phyloP scores from a whole-genome alignment of 495 filamentous ascomycete species.

The Letharia lupina region DNA sequence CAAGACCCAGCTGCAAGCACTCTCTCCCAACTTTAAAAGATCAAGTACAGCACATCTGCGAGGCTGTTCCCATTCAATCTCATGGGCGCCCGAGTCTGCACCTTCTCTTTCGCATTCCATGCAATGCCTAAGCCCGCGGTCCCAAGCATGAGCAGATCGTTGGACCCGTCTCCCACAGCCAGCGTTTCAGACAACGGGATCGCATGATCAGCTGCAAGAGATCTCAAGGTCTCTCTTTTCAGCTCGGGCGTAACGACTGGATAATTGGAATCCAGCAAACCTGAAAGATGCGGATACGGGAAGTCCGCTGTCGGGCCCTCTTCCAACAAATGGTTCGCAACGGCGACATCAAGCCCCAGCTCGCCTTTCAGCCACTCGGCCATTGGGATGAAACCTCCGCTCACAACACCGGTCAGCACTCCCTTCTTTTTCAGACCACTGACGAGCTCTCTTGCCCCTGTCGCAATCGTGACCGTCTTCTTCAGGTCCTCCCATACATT shows the following conservation, averaged over 20 bases:
- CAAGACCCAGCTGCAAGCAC: background rate
- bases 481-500: slow-evolving; percentile 75
- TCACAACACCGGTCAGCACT: slow-evolving; percentile 78
- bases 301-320: slow-evolving; percentile 2
- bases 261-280: slow-evolving; percentile 57
- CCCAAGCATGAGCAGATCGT: slow-evolving; percentile 88
- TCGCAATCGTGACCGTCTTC: slow-evolving; percentile 64
- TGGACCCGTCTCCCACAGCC: slow-evolving; percentile 88
- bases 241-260: slow-evolving; percentile 74
- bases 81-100: slow-evolving; percentile 77
- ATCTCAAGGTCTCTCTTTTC: slow-evolving; percentile 66
- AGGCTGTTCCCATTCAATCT: slow-evolving; percentile 73
- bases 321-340: slow-evolving; percentile 59
- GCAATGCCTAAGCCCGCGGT: slow-evolving; percentile 84
- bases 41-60: slow-evolving; percentile 74
- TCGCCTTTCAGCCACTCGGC: slow-evolving; percentile 74
- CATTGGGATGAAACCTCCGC: slow-evolving; percentile 84
- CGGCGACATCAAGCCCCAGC: slow-evolving; percentile 75
- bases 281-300: slow-evolving; percentile 50
- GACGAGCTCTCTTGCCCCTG: slow-evolving; percentile 68
- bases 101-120: slow-evolving; percentile 86
- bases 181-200: slow-evolving; percentile 69
- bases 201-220: slow-evolving; percentile 65
- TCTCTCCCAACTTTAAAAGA: background rate
- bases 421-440: slow-evolving; percentile 64